Evolutionary conservation across 768 basidiomycete species (phyloP).

Genomic region (Boletus rex-veris): DNA sequence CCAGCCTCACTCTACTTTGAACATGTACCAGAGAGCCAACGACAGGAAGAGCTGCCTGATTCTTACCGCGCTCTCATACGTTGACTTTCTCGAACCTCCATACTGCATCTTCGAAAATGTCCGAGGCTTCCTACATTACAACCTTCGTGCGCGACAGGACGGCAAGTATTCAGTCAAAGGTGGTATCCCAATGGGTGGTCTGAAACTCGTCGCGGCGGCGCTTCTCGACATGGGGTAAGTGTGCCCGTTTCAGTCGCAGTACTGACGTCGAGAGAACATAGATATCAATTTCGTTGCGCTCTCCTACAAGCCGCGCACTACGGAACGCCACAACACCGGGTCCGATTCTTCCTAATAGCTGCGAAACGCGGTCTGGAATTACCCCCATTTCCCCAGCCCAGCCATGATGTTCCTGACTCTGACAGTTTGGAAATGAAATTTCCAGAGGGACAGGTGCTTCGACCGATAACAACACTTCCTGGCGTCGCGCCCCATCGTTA

Average conservation of each 20-base stretch:
- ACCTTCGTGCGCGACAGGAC: slow-evolving; percentile 37
- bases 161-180: slow-evolving; percentile 49
- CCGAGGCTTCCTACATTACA: slow-evolving; percentile 41
- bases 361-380: slow-evolving; percentile 35
- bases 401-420: slow-evolving; percentile 39
- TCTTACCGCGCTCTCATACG: slow-evolving; percentile 49
- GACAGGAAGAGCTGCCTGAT: slow-evolving; percentile 70
- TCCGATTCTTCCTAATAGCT: slow-evolving; percentile 50
- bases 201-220: slow-evolving; percentile 62
- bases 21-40: slow-evolving; percentile 65
- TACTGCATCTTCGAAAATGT: slow-evolving; percentile 51
- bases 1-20: slow-evolving; percentile 70
- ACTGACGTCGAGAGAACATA: slow-evolving; percentile 11
- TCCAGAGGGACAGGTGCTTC: slow-evolving; percentile 36
- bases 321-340: slow-evolving; percentile 42
- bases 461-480: slow-evolving; percentile 41
- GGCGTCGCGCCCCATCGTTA: slow-evolving; percentile 56
- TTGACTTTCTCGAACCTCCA: slow-evolving; percentile 40
- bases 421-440: slow-evolving; percentile 52
- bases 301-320: slow-evolving; percentile 48
- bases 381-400: slow-evolving; percentile 41
- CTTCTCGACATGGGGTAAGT: slow-evolving; percentile 64
- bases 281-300: slow-evolving; percentile 43
- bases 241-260: not conserved
- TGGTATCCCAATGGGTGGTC: slow-evolving; percentile 68